Evolutionary conservation across 2,329 filamentous ascomycete species (phyloP).

Genomic region (Aspergillus vadensis): DNA sequence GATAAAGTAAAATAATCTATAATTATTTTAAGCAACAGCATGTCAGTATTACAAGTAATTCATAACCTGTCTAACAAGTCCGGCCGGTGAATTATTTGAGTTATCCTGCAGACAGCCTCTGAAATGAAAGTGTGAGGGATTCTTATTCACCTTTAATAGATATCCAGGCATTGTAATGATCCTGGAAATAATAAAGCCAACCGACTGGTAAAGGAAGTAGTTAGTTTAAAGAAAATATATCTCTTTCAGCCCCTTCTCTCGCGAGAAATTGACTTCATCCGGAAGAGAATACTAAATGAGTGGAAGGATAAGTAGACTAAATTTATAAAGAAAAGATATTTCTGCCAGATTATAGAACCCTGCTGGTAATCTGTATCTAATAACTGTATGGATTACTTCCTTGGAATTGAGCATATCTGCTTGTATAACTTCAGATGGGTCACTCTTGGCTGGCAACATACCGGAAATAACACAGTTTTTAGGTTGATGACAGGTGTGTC

Average conservation of each 20-base stretch:
- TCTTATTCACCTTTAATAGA: slow-evolving; percentile 17
- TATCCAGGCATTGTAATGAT: slow-evolving; percentile 1
- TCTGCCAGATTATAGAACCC: not conserved
- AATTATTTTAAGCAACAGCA: slow-evolving; percentile 24
- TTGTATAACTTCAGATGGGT: too few species aligned
- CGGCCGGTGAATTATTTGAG: slow-evolving; percentile 22
- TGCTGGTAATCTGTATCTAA: too few species aligned
- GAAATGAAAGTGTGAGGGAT: slow-evolving; percentile 13
- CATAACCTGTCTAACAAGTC: slow-evolving; percentile 20
- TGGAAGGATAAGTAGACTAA: too few species aligned
- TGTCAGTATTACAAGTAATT: slow-evolving; percentile 22
- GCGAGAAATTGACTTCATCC: slow-evolving; percentile 13
- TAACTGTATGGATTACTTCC: too few species aligned
- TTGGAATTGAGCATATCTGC: too few species aligned
- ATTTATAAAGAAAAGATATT: not conserved
- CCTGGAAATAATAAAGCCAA: slow-evolving; percentile 10
- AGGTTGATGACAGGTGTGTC: slow-evolving; percentile 18
- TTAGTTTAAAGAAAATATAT: not conserved
- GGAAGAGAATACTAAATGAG: too few species aligned
- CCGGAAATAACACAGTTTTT: slow-evolving; percentile 15
- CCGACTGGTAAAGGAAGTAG: slow-evolving; percentile 9
- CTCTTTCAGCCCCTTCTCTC: slow-evolving; percentile 16
- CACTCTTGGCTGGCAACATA: not conserved
- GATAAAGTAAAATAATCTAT: not conserved
- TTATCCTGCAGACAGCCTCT: slow-evolving; percentile 19